Conservation (phyloP, 1,284 basidiomycete genomes). For the Cystobasidiaceae sp. region DNA sequence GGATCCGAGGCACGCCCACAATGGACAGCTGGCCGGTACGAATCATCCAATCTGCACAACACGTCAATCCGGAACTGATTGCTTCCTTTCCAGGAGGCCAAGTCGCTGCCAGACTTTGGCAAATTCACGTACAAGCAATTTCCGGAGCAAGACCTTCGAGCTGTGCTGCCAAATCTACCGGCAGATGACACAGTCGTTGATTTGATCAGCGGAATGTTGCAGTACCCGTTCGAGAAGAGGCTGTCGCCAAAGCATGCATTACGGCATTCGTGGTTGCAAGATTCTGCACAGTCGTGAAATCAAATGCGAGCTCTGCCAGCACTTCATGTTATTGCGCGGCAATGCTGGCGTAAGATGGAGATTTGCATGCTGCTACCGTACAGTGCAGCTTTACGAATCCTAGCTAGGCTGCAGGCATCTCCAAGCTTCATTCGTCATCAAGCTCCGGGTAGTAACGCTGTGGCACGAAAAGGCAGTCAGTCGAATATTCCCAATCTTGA, state of each 20-base stretch:
- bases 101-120: slow-evolving; percentile 24
- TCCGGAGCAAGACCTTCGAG: background rate
- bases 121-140: slow-evolving; percentile 12
- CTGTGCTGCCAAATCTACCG: slow-evolving; percentile 15
- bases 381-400: too few species aligned
- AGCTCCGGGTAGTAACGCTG: slow-evolving; percentile 30
- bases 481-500: background rate
- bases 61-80: background rate
- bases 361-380: too few species aligned
- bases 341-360: too few species aligned
- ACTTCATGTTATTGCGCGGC: too few species aligned
- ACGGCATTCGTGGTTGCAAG: background rate
- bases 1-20: slow-evolving; percentile 66
- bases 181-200: background rate
- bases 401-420: too few species aligned
- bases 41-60: slow-evolving; percentile 32
- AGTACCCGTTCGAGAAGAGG: too few species aligned
- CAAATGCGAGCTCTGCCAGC: too few species aligned
- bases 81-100: slow-evolving; percentile 31
- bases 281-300: too few species aligned
- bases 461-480: too few species aligned
- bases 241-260: too few species aligned
- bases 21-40: slow-evolving; percentile 65
- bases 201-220: too few species aligned
- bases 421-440: too few species aligned